Base-by-base conservation (phyloP, 2,329 filamentous ascomycete species). In the Arthrobotrys entomopaga region DNA sequence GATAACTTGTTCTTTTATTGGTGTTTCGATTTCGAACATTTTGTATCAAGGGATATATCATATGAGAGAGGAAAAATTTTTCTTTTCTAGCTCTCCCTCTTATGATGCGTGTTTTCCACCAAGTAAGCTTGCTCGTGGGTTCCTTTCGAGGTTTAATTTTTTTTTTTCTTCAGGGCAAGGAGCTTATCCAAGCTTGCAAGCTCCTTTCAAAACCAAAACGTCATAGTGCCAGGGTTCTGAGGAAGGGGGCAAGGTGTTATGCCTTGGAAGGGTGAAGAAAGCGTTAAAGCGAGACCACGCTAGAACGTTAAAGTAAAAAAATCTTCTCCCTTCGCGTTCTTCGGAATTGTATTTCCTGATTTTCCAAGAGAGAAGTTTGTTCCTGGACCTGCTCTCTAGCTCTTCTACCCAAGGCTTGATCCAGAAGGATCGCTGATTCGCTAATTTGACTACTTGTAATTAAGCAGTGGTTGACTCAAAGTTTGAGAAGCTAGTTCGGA, bases 191-290 rank as follows among this genome's bases (percentile, higher is more conserved):
- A 43, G 53, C 53, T 57, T n/a, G n/a, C n/a, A n/a, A n/a, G n/a
- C n/a, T n/a, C n/a, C 42, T 19, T 16, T 43, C 7, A 38, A 61
- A 56, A 20, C 15, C 13, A 24, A 57, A 40, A 70, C 65, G 65
- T 70, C 65, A 70, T 70, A 70, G 50, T 20, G 29, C 65, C 11
- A 69, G 65, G 65, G 65, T 63, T 61, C 5, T 8, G 20, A 29
- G 42, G 56, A 59, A 59, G 34, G 22, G 19, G 56, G 20, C 50
- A 57, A 34, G 16, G 63, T 22, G 64, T 67, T 67, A 16, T 19
- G 20, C 65, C 65, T 69, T 69, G 65, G 46, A 65, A 60, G 43
- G 1, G 20, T 3, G 40, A 13, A 43, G 4, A 46, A 46, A 46
- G 42, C 8, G 42, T 46, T 46, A 46, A 46, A 34, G 7, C n/a